Base-by-base conservation (phyloP, 495 filamentous ascomycete genomes). In the Podospora didyma region DNA sequence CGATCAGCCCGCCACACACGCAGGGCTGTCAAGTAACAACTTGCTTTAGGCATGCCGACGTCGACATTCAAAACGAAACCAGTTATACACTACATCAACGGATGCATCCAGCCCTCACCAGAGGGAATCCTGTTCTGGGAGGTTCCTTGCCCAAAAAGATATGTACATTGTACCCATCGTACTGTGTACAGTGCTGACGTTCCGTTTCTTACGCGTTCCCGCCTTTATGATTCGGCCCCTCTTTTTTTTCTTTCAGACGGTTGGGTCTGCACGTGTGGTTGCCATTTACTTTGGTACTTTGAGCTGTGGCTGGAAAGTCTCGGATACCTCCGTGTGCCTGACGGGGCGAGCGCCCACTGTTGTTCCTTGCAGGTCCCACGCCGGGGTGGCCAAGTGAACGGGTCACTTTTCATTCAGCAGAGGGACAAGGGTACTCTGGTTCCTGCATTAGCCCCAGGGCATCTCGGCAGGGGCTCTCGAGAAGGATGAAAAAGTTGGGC, bases 371-470 rank as follows among this genome's bases (percentile, higher is more conserved):
- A 51, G 48, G 46, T 48, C 2, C 46, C 46, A 48, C 46, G 22
- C 50, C 34, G 26, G 31, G 17, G 46, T 28, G 46, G 46, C 46
- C 9, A 21, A 48, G 14, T 16, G 26, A 37, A 24, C n/a, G 17
- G 46, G 46, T 17, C 50, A 20, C 46, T 42, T 24, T 51, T 23
- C 21, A 12, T 23, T n/a, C 41, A 24, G 4, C n/a, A n/a, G n/a
- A n/a, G n/a, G n/a, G n/a, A 2, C 23, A 37, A 45, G 48, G 49
- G 34, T 52, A 41, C 39, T 39, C 22, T 17, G 22, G 58, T 61
- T 48, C 58, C 58, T 61, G 58, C 58, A 61, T 61, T 61, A 56
- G 42, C 56, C 53, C 26, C 51, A 48, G 23, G 49, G 45, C 20
- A 50, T 39, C 19, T 28, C 52, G 39, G 28, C 20, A 47, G 41